phyloP scores from a whole-genome alignment of 148 eudicot species.

The Cornus florida region DNA sequence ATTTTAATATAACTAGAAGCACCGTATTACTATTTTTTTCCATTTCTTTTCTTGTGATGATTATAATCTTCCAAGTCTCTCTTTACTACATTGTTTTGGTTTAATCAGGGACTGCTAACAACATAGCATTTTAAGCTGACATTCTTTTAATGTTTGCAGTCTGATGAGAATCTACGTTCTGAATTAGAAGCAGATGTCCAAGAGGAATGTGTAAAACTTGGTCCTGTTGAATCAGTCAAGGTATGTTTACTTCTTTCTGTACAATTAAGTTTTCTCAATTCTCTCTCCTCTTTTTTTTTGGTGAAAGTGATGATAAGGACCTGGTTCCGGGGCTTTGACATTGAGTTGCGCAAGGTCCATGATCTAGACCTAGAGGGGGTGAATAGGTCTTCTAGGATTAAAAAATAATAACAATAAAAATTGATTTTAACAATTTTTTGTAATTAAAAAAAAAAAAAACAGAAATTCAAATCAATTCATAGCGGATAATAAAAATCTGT shows the following conservation, averaged over 20 bases:
- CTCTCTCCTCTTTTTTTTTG: neutral
- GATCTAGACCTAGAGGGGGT: too few species aligned
- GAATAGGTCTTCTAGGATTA: too few species aligned
- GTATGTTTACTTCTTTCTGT: conserved; percentile 27
- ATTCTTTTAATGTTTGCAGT: conserved; percentile 43
- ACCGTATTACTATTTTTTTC: neutral
- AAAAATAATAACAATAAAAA: too few species aligned
- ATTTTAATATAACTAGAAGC: neutral
- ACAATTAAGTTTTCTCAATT: neutral
- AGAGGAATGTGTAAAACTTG: conserved; percentile 84
- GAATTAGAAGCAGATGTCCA: conserved; percentile 81
- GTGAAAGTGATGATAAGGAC: neutral
- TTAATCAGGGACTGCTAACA: neutral
- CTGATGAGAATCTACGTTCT: conserved; percentile 56
- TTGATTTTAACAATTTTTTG: too few species aligned
- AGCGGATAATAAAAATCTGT: too few species aligned
- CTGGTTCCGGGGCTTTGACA: too few species aligned
- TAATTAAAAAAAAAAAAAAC: too few species aligned
- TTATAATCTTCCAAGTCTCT: neutral
- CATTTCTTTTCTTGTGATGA: neutral
- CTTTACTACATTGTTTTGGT: neutral
- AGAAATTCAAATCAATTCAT: too few species aligned
- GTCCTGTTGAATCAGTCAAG: conserved; percentile 87
- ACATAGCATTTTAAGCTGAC: conserved; percentile 9
- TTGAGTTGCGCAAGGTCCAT: too few species aligned